These are phyloP conservation scores for Puccinellia tenuiflora DNA, from an alignment of 176 grass and related monocot genomes.

Conservation along the genomic window DNA sequence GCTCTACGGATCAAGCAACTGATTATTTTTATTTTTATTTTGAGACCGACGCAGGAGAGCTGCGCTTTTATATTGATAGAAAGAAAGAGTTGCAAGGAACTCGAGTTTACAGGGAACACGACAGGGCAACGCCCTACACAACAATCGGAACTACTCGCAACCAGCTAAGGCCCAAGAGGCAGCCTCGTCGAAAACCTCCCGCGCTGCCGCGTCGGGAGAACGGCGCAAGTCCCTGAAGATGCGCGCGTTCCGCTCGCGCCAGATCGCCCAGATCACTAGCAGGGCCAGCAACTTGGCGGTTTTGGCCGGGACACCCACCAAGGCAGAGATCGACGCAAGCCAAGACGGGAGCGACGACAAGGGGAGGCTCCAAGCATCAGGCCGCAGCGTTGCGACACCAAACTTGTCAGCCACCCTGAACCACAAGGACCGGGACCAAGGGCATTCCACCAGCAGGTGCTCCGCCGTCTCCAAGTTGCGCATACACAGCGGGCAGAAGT, in stretches of 20 bases:
- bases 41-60: background rate
- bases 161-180: background rate
- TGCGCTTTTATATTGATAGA: background rate
- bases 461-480: background rate
- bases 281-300: too few species aligned
- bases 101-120: background rate
- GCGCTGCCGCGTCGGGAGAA: fast-evolving
- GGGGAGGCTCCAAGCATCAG: too few species aligned
- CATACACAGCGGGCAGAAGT: background rate
- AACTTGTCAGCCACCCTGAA: too few species aligned
- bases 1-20: too few species aligned
- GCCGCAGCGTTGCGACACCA: too few species aligned
- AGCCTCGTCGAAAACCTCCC: background rate
- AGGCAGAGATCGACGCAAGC: background rate
- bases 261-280: too few species aligned
- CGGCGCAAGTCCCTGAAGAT: too few species aligned
- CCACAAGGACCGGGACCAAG: background rate
- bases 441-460: background rate
- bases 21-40: background rate
- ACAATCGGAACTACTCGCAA: background rate
- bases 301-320: too few species aligned
- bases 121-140: too few species aligned
- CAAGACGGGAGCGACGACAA: background rate
- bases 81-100: background rate
- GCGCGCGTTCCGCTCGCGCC: too few species aligned